phyloP scores from a whole-genome alignment of 352 stramenopile species.

The Globisporangium spiculum region DNA sequence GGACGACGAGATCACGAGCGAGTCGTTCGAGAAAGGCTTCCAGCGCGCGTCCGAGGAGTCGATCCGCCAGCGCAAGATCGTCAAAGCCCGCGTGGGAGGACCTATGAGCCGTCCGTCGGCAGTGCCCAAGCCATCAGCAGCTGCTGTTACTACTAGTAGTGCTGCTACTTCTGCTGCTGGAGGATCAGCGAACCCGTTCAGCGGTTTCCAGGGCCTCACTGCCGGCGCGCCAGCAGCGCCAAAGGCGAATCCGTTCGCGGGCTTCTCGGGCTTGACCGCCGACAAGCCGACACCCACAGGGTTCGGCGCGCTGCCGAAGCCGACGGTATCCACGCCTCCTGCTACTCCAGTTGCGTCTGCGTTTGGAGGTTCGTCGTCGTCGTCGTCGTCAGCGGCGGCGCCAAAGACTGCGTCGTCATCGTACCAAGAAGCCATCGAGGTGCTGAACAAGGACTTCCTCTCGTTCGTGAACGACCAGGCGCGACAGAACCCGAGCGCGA shows the following conservation, averaged over 20 bases:
- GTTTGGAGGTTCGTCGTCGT: neutral
- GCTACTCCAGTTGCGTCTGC: neutral
- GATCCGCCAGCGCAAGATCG: conserved; percentile 77
- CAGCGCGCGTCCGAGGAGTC: conserved; percentile 62
- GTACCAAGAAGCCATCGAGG: conserved; percentile 78
- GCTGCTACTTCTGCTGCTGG: conserved; percentile 6
- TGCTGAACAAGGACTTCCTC: conserved; percentile 81
- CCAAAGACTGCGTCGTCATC: conserved; percentile 17
- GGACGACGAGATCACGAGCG: conserved; percentile 33
- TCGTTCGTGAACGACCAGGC: conserved; percentile 64
- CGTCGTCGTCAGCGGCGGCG: conserved; percentile 6
- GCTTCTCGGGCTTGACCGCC: conserved; percentile 53
- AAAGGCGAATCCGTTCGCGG: conserved; percentile 58
- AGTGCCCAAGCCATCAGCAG: conserved; percentile 14
- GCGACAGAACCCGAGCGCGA: conserved; percentile 61
- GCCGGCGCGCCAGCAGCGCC: conserved; percentile 13
- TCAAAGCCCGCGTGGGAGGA: conserved; percentile 53
- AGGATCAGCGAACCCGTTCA: conserved; percentile 38
- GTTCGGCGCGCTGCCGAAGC: conserved; percentile 7
- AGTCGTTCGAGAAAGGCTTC: conserved; percentile 65
- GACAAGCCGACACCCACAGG: conserved; percentile 13
- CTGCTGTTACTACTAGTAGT: neutral
- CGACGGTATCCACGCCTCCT: neutral
- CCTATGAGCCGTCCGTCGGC: conserved; percentile 18
- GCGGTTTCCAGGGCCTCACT: conserved; percentile 46